Percentiles rank a stretch among this genome's conserved stretches.
These are phyloP conservation scores for Emydomyces testavorans DNA, from an alignment of 2,329 filamentous ascomycete genomes.

Conservation along the genomic window DNA sequence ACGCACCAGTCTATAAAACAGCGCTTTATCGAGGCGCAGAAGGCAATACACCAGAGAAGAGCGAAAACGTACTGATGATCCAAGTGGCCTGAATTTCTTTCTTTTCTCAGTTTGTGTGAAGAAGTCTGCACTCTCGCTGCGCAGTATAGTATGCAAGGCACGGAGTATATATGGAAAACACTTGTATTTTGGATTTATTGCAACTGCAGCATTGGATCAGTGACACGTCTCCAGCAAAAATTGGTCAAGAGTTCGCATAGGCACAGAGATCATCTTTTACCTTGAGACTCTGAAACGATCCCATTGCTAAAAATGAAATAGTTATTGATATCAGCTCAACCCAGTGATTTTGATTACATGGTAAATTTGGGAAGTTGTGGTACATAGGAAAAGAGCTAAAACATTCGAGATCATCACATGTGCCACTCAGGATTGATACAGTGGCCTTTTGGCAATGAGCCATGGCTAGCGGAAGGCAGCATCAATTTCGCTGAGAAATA, in stretches of 20 bases:
- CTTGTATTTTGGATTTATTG: too few relatives aligned
- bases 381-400: not conserved
- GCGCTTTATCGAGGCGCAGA: slow-evolving; percentile 28
- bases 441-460: slow-evolving; percentile 2
- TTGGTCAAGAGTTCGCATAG: too few relatives aligned
- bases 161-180: too few relatives aligned
- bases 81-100: not conserved
- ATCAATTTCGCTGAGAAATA: not conserved
- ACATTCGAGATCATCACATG: slow-evolving; percentile 2
- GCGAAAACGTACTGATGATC: not conserved
- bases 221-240: too few relatives aligned
- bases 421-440: slow-evolving; percentile 4
- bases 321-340: too few relatives aligned
- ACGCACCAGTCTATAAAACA: slow-evolving; percentile 37
- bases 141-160: too few relatives aligned
- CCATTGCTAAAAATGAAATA: too few relatives aligned
- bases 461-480: not conserved
- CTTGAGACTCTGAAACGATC: too few relatives aligned
- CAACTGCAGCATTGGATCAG: too few relatives aligned
- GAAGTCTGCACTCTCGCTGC: too few relatives aligned
- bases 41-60: slow-evolving; percentile 6
- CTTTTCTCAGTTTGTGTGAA: not conserved
- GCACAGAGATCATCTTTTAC: too few relatives aligned
- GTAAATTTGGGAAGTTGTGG: slow-evolving; percentile 13
- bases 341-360: too few relatives aligned